A percentile compares a stretch with the other conserved stretches of the same genome.
Evolutionary conservation across 768 basidiomycete genomes (phyloP).

Genomic region (Boletellus emodensis): DNA sequence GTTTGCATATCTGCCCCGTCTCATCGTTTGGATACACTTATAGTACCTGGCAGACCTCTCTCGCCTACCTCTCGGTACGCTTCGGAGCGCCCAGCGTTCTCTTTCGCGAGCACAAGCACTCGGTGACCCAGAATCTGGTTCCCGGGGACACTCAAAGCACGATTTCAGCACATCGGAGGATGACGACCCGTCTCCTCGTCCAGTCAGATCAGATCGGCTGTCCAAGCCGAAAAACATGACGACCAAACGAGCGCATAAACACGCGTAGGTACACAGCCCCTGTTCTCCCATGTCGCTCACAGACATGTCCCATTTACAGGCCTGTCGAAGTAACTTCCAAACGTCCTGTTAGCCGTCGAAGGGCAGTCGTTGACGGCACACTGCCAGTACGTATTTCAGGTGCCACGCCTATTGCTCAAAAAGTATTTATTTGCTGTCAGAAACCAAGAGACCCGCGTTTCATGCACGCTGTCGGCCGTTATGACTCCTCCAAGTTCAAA

Average conservation of each 20-base stretch:
- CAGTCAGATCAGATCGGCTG: slow-evolving; percentile 35
- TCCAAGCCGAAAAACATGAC: slow-evolving; percentile 42
- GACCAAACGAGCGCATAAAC: slow-evolving; percentile 68
- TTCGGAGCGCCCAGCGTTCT: slow-evolving; percentile 60
- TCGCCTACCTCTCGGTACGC: slow-evolving; percentile 56
- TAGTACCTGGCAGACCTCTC: slow-evolving; percentile 44
- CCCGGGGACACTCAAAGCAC: slow-evolving; percentile 19
- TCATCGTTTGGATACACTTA: slow-evolving; percentile 6
- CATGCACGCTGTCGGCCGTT: slow-evolving; percentile 64
- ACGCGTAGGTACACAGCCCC: slow-evolving; percentile 64
- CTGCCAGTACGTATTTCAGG: slow-evolving; percentile 47
- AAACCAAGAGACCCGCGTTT: slow-evolving; percentile 87
- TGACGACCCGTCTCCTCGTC: slow-evolving; percentile 3
- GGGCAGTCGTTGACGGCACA: slow-evolving; percentile 65
- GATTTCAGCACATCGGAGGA: slow-evolving; percentile 10
- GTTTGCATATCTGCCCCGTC: slow-evolving; percentile 7
- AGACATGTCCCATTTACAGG: slow-evolving; percentile 35
- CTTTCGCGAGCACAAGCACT: slow-evolving; percentile 42
- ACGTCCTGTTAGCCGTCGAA: slow-evolving; percentile 69
- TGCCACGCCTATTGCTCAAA: background rate
- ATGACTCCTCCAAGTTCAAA: slow-evolving; percentile 60
- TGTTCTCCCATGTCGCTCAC: background rate
- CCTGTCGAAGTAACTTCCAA: slow-evolving; percentile 84
- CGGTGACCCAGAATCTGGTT: slow-evolving; percentile 38
- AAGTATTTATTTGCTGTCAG: slow-evolving; percentile 34